phyloP scores from a whole-genome alignment of 805 yeast genomes.

The Torulaspora maleeae region DNA sequence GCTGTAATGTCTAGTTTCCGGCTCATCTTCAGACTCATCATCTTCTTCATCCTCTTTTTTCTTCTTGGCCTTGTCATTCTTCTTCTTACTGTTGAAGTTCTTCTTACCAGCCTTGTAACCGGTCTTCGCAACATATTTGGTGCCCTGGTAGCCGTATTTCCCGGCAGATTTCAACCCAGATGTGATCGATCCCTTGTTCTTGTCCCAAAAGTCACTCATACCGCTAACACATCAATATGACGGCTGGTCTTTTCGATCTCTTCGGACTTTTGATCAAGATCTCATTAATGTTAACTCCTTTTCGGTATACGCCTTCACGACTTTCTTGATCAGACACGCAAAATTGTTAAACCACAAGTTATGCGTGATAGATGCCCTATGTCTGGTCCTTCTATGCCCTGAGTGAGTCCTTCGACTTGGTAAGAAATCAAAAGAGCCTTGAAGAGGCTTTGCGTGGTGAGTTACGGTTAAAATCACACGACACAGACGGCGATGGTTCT shows the following conservation, averaged over 20 bases:
- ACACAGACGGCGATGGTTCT: background rate
- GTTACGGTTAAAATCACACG: constrained; percentile 1
- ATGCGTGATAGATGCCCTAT: constrained; percentile 7
- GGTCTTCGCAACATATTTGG: constrained; percentile 40
- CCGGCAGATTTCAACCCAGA: constrained; percentile 38
- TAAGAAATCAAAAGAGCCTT: background rate
- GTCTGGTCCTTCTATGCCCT: constrained; percentile 13
- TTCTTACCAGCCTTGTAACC: constrained; percentile 40
- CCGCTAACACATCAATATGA: background rate
- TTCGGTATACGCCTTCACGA: background rate
- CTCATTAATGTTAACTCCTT: constrained; percentile 1
- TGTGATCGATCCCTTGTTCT: constrained; percentile 39
- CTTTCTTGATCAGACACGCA: background rate
- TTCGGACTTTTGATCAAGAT: constrained; percentile 2
- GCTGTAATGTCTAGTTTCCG: constrained; percentile 4
- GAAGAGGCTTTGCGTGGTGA: constrained; percentile 2
- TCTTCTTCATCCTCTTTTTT: constrained; percentile 7
- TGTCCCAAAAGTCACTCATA: constrained; percentile 40
- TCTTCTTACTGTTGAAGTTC: constrained; percentile 26
- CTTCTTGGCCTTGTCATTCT: constrained; percentile 8
- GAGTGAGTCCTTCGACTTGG: constrained; percentile 4
- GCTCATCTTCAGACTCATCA: constrained; percentile 21
- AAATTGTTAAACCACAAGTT: background rate
- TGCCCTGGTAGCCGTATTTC: constrained; percentile 37
- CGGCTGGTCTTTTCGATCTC: background rate